Evolutionary conservation across 306 rosid genomes (phyloP).

Genomic region (Gleditsia sinensis): DNA sequence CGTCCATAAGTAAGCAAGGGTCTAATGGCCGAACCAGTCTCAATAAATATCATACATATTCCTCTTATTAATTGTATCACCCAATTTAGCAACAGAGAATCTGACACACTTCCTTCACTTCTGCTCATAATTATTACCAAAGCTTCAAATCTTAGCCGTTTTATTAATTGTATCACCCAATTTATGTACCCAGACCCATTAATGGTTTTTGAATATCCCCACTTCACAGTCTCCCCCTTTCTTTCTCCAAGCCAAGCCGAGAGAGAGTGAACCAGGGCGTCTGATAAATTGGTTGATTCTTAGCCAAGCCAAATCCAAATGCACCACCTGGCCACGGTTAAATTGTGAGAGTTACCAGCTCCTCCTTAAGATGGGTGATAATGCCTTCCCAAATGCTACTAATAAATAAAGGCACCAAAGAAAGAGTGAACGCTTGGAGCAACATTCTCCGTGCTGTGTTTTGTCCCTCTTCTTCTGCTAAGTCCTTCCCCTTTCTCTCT

Average conservation of each 20-base stretch:
- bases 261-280: too few species aligned
- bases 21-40: too few species aligned
- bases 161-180: neutral
- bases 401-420: conserved; percentile 51
- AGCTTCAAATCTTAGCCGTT: too few species aligned
- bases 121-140: conserved; percentile 34
- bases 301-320: neutral
- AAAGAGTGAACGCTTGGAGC: conserved; percentile 27
- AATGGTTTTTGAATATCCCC: neutral
- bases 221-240: neutral
- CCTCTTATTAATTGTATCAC: conserved; percentile 47
- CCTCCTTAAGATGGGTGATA: too few species aligned
- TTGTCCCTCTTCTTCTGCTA: too few species aligned
- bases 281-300: neutral
- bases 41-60: conserved; percentile 49
- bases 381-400: neutral
- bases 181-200: neutral
- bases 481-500: neutral
- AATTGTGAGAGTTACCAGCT: neutral
- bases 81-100: conserved; percentile 32
- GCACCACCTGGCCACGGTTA: conserved; percentile 8
- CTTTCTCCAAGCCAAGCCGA: too few species aligned
- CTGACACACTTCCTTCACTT: conserved; percentile 47
- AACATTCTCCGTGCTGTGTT: too few species aligned
- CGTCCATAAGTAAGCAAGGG: too few species aligned